phyloP scores from a whole-genome alignment of 2,329 filamentous ascomycete species.

The Pseudogymnoascus sp. region DNA sequence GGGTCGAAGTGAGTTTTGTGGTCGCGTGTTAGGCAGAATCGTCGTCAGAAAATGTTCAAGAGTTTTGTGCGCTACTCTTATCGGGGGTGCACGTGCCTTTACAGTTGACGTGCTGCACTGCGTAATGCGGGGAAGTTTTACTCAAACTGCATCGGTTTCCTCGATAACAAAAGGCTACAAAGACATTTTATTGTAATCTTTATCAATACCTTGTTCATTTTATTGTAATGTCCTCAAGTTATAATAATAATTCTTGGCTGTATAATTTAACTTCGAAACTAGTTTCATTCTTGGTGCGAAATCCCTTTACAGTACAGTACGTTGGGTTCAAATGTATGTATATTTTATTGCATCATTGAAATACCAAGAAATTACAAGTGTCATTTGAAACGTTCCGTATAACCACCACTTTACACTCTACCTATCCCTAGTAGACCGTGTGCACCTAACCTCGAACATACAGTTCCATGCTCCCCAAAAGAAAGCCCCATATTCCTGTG shows the following conservation, averaged over 20 bases:
- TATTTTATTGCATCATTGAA: conserved; percentile 6
- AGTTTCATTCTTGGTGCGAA: background rate
- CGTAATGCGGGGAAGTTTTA: conserved; percentile 3
- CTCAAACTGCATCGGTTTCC: background rate
- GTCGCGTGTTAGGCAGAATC: conserved; percentile 7
- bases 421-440: conserved; percentile 1
- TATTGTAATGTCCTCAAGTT: background rate
- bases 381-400: conserved; percentile 1
- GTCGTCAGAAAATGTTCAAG: conserved; percentile 2
- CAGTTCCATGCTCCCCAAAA: background rate
- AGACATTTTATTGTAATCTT: background rate
- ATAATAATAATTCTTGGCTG: background rate
- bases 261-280: background rate
- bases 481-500: background rate
- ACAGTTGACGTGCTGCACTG: background rate
- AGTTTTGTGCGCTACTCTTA: conserved; percentile 8
- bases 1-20: background rate
- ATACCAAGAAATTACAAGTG: conserved; percentile 1
- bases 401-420: background rate
- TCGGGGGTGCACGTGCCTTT: conserved; percentile 4
- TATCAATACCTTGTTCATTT: background rate
- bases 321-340: background rate
- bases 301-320: background rate
- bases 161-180: background rate
- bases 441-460: conserved; percentile 6